phyloP scores from a whole-genome alignment of 306 rosid genomes.

The Morella rubra region DNA sequence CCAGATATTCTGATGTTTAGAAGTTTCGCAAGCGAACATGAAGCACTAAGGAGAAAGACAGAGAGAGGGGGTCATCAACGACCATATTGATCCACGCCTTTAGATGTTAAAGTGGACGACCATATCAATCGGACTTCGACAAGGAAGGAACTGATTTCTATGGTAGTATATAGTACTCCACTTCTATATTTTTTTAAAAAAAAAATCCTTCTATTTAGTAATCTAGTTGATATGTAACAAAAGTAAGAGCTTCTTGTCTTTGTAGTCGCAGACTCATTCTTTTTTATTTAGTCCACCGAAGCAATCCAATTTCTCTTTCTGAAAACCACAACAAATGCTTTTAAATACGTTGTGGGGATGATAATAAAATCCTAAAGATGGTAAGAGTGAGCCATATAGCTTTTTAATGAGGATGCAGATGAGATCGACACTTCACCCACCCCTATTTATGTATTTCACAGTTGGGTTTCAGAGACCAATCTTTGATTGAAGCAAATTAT shows the following conservation, averaged over 20 bases:
- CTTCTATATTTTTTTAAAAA: not conserved
- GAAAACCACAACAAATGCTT: slow-evolving; percentile 3
- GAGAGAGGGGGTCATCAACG: not conserved
- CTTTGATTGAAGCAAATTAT: slow-evolving; percentile 8
- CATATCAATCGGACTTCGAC: not conserved
- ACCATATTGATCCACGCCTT: not conserved
- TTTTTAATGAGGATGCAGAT: not conserved
- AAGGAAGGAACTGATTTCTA: not conserved
- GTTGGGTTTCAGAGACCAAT: not conserved
- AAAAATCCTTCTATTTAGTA: not conserved
- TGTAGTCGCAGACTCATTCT: not conserved
- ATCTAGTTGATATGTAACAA: not conserved
- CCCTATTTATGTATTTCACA: not conserved
- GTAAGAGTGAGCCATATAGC: not conserved
- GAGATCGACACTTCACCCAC: not conserved
- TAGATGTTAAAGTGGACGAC: not conserved
- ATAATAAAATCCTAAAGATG: not conserved
- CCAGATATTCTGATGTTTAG: not conserved
- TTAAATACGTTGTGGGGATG: not conserved
- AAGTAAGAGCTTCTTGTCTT: slow-evolving; percentile 10
- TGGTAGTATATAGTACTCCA: not conserved
- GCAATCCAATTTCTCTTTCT: not conserved
- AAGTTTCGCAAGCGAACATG: not conserved
- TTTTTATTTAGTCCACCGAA: not conserved
- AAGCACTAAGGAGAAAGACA: not conserved